These are phyloP conservation scores for Russula foetens DNA, from an alignment of 768 basidiomycete species.

Conservation along the genomic window DNA sequence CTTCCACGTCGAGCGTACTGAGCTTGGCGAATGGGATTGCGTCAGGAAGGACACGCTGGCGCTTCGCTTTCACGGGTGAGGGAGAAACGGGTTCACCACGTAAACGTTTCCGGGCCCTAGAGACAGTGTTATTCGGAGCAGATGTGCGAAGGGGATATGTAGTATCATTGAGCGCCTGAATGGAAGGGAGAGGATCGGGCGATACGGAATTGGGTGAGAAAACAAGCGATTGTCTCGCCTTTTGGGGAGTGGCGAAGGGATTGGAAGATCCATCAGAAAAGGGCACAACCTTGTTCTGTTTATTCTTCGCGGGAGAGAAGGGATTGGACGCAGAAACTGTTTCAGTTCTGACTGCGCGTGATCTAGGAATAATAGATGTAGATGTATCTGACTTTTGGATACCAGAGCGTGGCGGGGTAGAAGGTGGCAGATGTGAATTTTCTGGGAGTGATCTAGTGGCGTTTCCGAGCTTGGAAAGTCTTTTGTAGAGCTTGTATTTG, in stretches of 20 bases:
- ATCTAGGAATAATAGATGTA: conserved; percentile 36
- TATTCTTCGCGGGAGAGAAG: conserved; percentile 71
- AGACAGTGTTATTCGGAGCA: conserved; percentile 35
- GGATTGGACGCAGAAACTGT: conserved; percentile 59
- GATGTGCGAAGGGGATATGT: conserved; percentile 14
- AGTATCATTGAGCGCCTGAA: conserved; percentile 21
- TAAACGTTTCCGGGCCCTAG: conserved; percentile 69
- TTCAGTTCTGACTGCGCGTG: conserved; percentile 45
- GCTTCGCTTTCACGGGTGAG: conserved; percentile 71
- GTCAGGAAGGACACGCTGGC: conserved; percentile 45
- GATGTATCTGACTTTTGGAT: conserved; percentile 25
- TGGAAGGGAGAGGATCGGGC: conserved; percentile 36
- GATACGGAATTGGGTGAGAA: conserved; percentile 26
- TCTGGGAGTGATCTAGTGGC: conserved; percentile 34
- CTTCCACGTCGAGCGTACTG: conserved; percentile 22
- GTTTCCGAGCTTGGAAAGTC: conserved; percentile 43
- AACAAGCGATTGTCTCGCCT: conserved; percentile 22
- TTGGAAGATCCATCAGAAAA: conserved; percentile 39
- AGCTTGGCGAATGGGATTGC: conserved; percentile 32
- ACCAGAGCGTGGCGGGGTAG: conserved; percentile 29
- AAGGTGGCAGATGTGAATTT: conserved; percentile 26
- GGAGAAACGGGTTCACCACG: conserved; percentile 80
- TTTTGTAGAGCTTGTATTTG: conserved; percentile 80
- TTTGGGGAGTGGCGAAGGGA: conserved; percentile 30
- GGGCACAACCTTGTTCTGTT: conserved; percentile 26